Conservation (phyloP, 2,329 filamentous ascomycete species). For the Hypoxylon sp. region DNA sequence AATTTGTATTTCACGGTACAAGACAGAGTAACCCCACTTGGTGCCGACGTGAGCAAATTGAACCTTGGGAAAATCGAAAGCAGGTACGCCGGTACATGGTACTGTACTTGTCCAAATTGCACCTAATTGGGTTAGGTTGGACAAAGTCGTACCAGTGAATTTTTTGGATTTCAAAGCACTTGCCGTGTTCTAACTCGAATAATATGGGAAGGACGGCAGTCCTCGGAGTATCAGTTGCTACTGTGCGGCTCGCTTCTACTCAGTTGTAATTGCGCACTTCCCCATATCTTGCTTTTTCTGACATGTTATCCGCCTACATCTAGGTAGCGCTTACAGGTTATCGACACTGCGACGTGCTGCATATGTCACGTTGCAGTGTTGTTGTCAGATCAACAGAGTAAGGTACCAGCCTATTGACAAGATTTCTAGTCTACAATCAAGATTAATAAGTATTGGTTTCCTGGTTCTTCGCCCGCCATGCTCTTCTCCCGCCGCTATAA, state of each 20-base stretch:
- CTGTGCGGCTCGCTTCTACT: not conserved
- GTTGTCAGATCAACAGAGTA: too few species aligned
- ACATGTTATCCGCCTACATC: too few species aligned
- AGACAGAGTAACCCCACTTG: constrained; percentile 9
- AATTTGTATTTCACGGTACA: not conserved
- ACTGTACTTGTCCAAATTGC: not conserved
- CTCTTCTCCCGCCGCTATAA: too few species aligned
- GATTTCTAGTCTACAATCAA: too few species aligned
- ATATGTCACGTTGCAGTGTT: not conserved
- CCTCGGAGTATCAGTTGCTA: not conserved
- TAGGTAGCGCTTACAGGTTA: not conserved
- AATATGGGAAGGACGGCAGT: not conserved
- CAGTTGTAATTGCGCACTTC: not conserved
- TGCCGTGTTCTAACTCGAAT: not conserved
- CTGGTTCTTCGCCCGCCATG: too few species aligned
- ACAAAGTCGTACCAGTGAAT: not conserved
- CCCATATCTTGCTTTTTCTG: not conserved
- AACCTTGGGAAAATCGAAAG: constrained; percentile 7
- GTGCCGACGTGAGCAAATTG: constrained; percentile 5
- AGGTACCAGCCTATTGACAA: too few species aligned
- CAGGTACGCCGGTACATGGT: constrained; percentile 10
- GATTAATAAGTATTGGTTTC: too few species aligned
- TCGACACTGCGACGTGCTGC: not conserved
- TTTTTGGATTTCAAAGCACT: not conserved
- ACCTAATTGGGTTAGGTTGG: constrained; percentile 12